phyloP scores from a whole-genome alignment of 345 rosid species.

The Gossypioides kirkii region DNA sequence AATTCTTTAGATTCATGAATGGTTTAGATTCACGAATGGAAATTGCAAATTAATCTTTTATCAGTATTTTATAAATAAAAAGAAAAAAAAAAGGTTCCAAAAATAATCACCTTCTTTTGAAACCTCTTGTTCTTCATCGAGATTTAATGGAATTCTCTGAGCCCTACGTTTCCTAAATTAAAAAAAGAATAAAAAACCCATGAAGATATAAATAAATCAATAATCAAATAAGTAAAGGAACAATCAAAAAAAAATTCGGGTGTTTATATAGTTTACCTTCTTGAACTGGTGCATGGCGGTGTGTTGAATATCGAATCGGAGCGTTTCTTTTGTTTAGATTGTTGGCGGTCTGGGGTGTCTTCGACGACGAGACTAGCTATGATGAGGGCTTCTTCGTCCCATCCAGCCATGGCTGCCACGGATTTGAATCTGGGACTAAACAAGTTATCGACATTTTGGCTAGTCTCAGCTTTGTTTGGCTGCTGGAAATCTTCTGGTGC shows the following conservation, averaged over 20 bases:
- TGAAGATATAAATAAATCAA: conserved; percentile 1
- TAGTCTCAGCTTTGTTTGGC: conserved; percentile 22
- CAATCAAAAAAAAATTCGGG: neutral
- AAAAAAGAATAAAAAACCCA: conserved; percentile 12
- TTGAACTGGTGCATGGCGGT: conserved; percentile 58
- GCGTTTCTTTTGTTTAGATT: conserved; percentile 53
- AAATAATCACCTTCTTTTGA: conserved; percentile 28
- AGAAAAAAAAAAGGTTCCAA: neutral
- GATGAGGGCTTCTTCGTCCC: conserved; percentile 89
- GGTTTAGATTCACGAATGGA: too few species aligned
- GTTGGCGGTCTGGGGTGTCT: conserved; percentile 74
- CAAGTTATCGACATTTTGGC: conserved; percentile 31
- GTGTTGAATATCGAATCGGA: conserved; percentile 50
- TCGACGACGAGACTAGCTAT: conserved; percentile 72
- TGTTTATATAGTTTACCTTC: conserved; percentile 44
- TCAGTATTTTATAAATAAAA: neutral
- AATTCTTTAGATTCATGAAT: too few species aligned
- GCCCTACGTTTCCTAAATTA: conserved; percentile 51
- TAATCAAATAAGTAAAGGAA: neutral
- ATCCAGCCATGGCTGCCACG: conserved; percentile 90
- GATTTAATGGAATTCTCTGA: conserved; percentile 48
- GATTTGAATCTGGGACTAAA: conserved; percentile 87
- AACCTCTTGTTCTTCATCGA: conserved; percentile 45
- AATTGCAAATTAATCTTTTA: too few species aligned
- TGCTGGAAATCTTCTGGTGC: conserved; percentile 26